Evolutionary conservation across 75 land plant genomes (phyloP).

Genomic region (Picea sitchensis): DNA sequence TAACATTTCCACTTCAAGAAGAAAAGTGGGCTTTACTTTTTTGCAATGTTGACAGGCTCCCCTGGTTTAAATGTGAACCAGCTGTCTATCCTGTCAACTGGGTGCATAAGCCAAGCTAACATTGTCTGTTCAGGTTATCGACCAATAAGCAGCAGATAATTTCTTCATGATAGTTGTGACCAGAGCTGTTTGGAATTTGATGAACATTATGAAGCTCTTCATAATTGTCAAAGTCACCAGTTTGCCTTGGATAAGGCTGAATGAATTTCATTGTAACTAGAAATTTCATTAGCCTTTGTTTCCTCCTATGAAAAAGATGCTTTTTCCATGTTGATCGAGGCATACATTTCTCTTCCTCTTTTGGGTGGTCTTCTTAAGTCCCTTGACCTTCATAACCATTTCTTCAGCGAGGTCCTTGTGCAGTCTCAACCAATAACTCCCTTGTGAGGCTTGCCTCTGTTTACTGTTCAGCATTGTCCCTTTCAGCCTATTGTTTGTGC

Average conservation of each 20-base stretch:
- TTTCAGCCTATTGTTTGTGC: slow-evolving; percentile 4
- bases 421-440: slow-evolving; percentile 2
- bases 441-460: neutral
- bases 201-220: neutral
- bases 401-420: neutral
- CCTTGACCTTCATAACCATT: neutral
- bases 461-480: neutral
- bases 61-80: neutral
- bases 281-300: slow-evolving; percentile 5
- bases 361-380: neutral
- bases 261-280: slow-evolving; percentile 3
- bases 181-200: neutral
- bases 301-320: slow-evolving; percentile 2
- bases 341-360: slow-evolving; percentile 4
- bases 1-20: slow-evolving; percentile 11
- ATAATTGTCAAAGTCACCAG: neutral
- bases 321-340: neutral
- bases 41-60: slow-evolving; percentile 4
- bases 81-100: slow-evolving; percentile 2
- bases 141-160: neutral
- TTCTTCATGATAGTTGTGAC: slow-evolving; percentile 1
- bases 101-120: slow-evolving; percentile 13
- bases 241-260: neutral
- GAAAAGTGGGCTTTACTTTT: slow-evolving; percentile 10
- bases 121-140: slow-evolving; percentile 1